Conservation (phyloP, 192 early-diverging fungal species). For the Backusella mclennaniae region DNA sequence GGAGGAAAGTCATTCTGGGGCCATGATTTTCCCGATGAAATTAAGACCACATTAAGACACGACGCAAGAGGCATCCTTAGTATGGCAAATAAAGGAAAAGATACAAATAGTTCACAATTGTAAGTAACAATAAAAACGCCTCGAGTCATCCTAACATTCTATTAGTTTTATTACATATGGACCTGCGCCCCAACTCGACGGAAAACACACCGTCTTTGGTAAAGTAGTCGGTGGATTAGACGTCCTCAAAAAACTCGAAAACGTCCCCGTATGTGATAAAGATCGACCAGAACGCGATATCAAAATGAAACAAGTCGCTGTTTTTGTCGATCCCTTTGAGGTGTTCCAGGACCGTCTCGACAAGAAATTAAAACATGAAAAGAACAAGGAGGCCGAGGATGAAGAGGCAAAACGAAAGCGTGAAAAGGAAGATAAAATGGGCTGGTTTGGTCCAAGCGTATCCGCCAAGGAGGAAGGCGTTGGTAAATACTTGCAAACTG, state of each 20-base stretch:
- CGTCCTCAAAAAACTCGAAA: constrained; percentile 78
- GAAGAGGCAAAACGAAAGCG: constrained; percentile 45
- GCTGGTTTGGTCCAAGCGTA: constrained; percentile 70
- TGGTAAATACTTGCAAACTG: constrained; percentile 63
- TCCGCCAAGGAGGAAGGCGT: constrained; percentile 40
- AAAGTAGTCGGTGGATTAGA: constrained; percentile 86
- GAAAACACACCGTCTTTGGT: constrained; percentile 95
- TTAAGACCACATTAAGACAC: constrained; percentile 68
- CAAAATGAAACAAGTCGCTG: constrained; percentile 64
- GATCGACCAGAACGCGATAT: constrained; percentile 77
- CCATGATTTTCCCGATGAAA: constrained; percentile 69
- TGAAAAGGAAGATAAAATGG: constrained; percentile 61
- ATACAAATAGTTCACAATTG: constrained; percentile 88
- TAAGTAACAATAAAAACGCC: constrained; percentile 39
- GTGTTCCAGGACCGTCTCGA: constrained; percentile 67
- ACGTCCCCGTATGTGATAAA: constrained; percentile 63
- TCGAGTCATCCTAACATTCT: background rate
- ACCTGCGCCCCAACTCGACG: constrained; percentile 64
- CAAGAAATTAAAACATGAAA: constrained; percentile 58
- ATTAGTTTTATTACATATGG: constrained; percentile 67
- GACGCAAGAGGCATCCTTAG: constrained; percentile 80
- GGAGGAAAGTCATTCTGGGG: constrained; percentile 81
- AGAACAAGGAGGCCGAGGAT: constrained; percentile 35
- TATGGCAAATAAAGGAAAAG: constrained; percentile 94
- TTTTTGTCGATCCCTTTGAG: constrained; percentile 87